These are phyloP conservation scores for Melaleuca alternifolia DNA, from an alignment of 345 rosid genomes.

Conservation along the genomic window DNA sequence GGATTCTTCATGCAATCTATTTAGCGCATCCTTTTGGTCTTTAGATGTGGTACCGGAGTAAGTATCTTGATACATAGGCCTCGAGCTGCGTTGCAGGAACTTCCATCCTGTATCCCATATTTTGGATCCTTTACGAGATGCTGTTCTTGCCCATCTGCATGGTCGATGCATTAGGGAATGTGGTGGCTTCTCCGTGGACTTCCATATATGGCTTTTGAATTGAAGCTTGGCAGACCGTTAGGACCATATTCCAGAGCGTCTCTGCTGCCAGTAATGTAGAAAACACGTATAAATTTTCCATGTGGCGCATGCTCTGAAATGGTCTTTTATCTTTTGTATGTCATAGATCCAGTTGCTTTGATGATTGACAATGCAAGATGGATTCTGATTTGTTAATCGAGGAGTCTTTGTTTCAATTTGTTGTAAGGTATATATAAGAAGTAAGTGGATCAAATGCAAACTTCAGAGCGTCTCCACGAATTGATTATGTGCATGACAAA, in stretches of 20 bases:
- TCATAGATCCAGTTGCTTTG: neutral
- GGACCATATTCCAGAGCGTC: constrained; percentile 43
- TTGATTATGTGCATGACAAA: neutral
- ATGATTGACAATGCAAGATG: neutral
- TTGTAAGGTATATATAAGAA: constrained; percentile 39
- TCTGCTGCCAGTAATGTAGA: constrained; percentile 54
- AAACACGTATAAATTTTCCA: constrained; percentile 55
- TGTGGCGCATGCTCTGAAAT: constrained; percentile 91
- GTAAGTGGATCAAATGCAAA: neutral
- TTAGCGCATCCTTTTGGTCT: neutral
- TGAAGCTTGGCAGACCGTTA: constrained; percentile 43
- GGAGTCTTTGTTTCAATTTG: neutral
- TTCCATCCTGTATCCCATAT: constrained; percentile 46
- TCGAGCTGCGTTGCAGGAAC: constrained; percentile 33
- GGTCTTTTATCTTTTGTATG: constrained; percentile 91
- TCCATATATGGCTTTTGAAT: constrained; percentile 29
- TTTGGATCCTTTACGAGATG: constrained; percentile 61
- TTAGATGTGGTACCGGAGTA: neutral
- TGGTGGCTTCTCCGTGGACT: constrained; percentile 30
- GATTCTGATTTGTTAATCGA: constrained; percentile 3
- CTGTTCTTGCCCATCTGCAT: constrained; percentile 55
- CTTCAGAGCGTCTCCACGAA: neutral
- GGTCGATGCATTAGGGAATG: constrained; percentile 38
- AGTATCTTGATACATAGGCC: neutral
- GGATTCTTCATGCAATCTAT: neutral